Percentiles rank a stretch among this genome's conserved stretches.
Evolutionary conservation across 805 yeast species (phyloP).

Genomic region (Metschnikowia aberdeeniae): DNA sequence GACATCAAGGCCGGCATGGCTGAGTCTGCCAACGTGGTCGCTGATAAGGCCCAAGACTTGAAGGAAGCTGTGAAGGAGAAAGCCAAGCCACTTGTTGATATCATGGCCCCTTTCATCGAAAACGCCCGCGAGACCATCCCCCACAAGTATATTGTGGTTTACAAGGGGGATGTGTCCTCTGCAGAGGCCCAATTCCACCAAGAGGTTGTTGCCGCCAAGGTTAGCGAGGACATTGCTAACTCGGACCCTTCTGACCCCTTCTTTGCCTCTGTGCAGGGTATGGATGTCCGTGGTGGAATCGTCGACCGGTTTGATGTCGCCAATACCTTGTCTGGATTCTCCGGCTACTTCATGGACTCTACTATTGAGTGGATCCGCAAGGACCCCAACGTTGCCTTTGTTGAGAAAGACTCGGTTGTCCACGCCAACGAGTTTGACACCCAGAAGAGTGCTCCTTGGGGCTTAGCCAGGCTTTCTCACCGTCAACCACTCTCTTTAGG

Average conservation of each 20-base stretch:
- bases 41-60: constrained; percentile 11
- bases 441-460: constrained; percentile 92
- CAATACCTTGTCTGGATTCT: constrained; percentile 63
- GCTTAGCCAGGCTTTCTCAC: constrained; percentile 86
- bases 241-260: constrained; percentile 21
- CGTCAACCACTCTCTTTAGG: constrained; percentile 65
- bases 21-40: constrained; percentile 7
- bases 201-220: constrained; percentile 52
- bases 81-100: constrained; percentile 8
- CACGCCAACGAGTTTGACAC: constrained; percentile 57
- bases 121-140: constrained; percentile 44
- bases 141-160: constrained; percentile 78
- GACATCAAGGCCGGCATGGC: constrained; percentile 11
- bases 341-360: constrained; percentile 76
- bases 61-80: constrained; percentile 3
- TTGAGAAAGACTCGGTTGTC: constrained; percentile 68
- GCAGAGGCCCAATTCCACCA: constrained; percentile 61
- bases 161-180: constrained; percentile 59
- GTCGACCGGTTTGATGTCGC: constrained; percentile 52
- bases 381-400: constrained; percentile 58
- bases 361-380: constrained; percentile 70
- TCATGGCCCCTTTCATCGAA: constrained; percentile 16
- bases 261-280: constrained; percentile 11
- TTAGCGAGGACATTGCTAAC: constrained; percentile 38
- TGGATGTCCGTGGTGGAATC: constrained; percentile 13